Base-by-base conservation (phyloP, 768 basidiomycete genomes). In the Aureoboletus auriporus region DNA sequence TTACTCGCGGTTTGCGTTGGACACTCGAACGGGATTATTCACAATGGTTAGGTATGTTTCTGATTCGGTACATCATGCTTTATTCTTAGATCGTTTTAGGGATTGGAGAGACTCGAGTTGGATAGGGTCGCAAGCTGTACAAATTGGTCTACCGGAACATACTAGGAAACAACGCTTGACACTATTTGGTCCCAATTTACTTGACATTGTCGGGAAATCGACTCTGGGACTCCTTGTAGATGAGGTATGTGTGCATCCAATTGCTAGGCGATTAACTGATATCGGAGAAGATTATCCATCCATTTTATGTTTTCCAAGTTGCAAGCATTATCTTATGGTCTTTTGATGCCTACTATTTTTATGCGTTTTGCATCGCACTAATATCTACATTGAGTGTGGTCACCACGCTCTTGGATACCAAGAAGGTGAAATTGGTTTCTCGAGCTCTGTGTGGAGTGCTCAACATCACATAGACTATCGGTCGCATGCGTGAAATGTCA, bases 241-340 rank as follows among this genome's bases (percentile, higher is more conserved):
- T 55, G 96, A 98, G 78, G 93, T 92, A 65, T 45, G 70, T 62
- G n/a, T 13, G 45, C 12, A 33, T n/a, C 9, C 33, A 11, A 43
- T 16, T 30, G 13, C 17, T 23, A 28, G 27, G 39, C 34, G 8
- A 31, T 39, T 14, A 48, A 9, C 45, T 56, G 43, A 54, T 36
- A 12, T 49, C 6, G 23, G 36, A 28, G 30, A 53, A 85, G 92
- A 82, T 96, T 39, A 86, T 98, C 34, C 95, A 98, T 63, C 96
- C 96, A 1, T 98, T 98, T 69, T 98, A 97, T 63, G 86, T 99
- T 46, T 99, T 99, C 63, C 96, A 99, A 76, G 84, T 97, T 55
- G 92, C 92, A 42, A 96, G 93, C 55, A 88, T 98, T 56, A 72
- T 89, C 34, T 71, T 99, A 6, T 99, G 96, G 96, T 87, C 89